Conservation (phyloP, 139 green algal species). For the Zygnema circumcarinatum region DNA sequence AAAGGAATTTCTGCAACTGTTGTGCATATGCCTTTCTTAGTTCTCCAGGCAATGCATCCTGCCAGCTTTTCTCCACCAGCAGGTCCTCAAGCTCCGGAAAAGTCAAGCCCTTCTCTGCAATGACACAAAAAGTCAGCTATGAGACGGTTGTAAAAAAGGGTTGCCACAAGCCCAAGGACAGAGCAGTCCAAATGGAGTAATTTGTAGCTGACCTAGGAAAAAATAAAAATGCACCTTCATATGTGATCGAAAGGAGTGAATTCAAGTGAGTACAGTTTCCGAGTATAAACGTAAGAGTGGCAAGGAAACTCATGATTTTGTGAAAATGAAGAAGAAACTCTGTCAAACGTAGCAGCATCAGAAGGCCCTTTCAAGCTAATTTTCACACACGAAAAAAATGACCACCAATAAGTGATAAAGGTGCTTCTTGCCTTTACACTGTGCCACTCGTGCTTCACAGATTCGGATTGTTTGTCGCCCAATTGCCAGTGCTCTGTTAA, state of each 20-base stretch:
- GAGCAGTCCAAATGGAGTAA: no score
- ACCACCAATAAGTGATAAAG: neutral
- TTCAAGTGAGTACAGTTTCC: neutral
- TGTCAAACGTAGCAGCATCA: no score
- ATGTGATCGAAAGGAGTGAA: no score
- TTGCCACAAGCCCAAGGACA: no score
- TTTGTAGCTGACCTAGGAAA: no score
- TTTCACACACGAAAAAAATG: neutral
- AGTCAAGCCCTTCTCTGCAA: slow-evolving; percentile 19
- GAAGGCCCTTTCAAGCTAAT: neutral
- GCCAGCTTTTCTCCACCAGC: slow-evolving; percentile 46
- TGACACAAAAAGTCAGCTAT: no score
- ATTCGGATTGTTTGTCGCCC: neutral
- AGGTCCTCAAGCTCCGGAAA: slow-evolving; percentile 15
- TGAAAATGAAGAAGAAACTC: neutral
- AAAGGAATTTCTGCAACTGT: slow-evolving; percentile 58
- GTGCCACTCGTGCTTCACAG: neutral
- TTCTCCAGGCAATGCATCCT: slow-evolving; percentile 52
- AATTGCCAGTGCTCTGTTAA: neutral
- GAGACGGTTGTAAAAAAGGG: no score
- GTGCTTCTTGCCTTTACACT: neutral
- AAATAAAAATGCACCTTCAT: no score
- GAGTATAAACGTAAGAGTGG: neutral
- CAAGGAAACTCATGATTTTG: neutral
- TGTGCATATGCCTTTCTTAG: slow-evolving; percentile 57